These are phyloP conservation scores for Mycocentrospora acerina DNA, from an alignment of 2,329 filamentous ascomycete genomes.

Conservation along the genomic window DNA sequence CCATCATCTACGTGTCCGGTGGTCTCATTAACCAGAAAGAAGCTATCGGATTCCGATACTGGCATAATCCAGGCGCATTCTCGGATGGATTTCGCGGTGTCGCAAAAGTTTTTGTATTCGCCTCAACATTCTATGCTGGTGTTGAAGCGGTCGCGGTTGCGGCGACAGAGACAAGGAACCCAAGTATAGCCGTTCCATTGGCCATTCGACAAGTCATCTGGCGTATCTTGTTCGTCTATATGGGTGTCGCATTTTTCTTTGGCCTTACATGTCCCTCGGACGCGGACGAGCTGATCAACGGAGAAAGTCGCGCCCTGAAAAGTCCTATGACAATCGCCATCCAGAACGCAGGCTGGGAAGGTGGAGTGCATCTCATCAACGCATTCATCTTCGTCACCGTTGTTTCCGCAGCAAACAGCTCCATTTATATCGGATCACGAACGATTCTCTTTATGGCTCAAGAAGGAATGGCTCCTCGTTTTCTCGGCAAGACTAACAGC, in stretches of 20 bases:
- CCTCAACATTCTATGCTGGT: slow-evolving; percentile 45
- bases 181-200: slow-evolving; percentile 47
- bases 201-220: slow-evolving; percentile 51
- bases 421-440: slow-evolving; percentile 75
- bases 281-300: slow-evolving; percentile 63
- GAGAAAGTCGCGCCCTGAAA: slow-evolving; percentile 63
- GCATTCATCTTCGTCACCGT: slow-evolving; percentile 65
- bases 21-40: slow-evolving; percentile 34
- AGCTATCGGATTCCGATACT: slow-evolving; percentile 40
- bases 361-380: slow-evolving; percentile 75
- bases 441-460: slow-evolving; percentile 77
- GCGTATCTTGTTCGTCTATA: slow-evolving; percentile 48
- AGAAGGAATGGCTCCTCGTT: slow-evolving; percentile 67
- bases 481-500: slow-evolving; percentile 68
- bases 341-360: slow-evolving; percentile 71
- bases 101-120: slow-evolving; percentile 47
- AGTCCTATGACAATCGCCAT: slow-evolving; percentile 54
- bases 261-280: slow-evolving; percentile 70
- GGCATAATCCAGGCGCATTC: slow-evolving; percentile 44
- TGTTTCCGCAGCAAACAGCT: slow-evolving; percentile 61
- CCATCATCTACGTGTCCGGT: slow-evolving; percentile 42
- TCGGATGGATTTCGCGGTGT: slow-evolving; percentile 46
- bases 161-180: slow-evolving; percentile 44
- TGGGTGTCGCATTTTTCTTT: slow-evolving; percentile 49
- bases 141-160: slow-evolving; percentile 41